Evolutionary conservation across 495 filamentous ascomycete species (phyloP).

Genomic region (Pyrenopolyporus hunteri): DNA sequence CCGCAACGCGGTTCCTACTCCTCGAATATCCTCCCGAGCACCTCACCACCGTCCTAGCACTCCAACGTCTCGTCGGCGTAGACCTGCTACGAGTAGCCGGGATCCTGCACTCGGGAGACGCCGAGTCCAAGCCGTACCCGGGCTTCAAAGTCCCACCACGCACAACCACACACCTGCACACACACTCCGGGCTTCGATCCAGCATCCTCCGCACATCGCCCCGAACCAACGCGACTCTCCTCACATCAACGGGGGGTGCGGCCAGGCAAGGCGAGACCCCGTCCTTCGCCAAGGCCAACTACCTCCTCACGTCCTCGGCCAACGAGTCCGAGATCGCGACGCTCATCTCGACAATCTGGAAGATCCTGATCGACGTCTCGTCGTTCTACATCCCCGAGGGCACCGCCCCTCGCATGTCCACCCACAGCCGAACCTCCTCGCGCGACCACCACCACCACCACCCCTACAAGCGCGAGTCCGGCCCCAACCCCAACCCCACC

Average conservation of each 20-base stretch:
- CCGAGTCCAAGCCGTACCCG: conserved; percentile 16
- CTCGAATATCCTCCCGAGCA: conserved; percentile 57
- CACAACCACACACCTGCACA: conserved; percentile 16
- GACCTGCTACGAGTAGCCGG: conserved; percentile 53
- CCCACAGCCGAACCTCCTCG: no score
- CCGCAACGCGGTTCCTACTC: conserved; percentile 50
- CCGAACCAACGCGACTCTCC: conserved; percentile 13
- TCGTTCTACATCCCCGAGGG: conserved; percentile 46
- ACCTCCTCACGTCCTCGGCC: conserved; percentile 49
- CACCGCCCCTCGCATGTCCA: neutral
- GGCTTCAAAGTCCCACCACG: conserved; percentile 9
- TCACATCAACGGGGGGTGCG: conserved; percentile 16
- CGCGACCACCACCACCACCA: no score
- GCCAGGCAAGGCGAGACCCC: conserved; percentile 21
- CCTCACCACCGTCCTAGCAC: conserved; percentile 49
- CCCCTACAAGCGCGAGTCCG: neutral
- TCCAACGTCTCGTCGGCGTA: conserved; percentile 51
- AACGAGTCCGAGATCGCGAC: conserved; percentile 47
- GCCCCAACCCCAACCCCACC: no score
- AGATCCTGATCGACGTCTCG: conserved; percentile 46
- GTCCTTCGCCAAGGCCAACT: conserved; percentile 51
- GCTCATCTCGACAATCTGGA: conserved; percentile 49
- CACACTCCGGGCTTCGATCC: neutral
- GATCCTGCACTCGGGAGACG: conserved; percentile 45
- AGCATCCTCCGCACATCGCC: neutral